Conservation (phyloP, 441 rosid genomes). For the Corymbia citriodora region DNA sequence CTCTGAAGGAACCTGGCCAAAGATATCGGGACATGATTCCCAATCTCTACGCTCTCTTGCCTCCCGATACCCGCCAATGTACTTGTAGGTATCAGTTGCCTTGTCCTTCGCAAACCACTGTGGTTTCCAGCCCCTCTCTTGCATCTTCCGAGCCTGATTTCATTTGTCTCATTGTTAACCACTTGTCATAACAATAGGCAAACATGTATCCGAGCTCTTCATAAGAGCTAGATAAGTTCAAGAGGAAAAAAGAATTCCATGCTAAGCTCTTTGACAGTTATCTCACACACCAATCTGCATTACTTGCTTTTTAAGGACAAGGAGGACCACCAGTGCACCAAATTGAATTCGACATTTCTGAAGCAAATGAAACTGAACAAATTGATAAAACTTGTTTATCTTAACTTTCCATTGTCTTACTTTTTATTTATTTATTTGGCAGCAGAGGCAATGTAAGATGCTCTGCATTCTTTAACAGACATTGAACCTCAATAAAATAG, state of each 20-base stretch:
- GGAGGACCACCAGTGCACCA: neutral
- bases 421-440: neutral
- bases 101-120: slow-evolving; percentile 71
- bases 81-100: slow-evolving; percentile 37
- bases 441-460: neutral
- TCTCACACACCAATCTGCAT: neutral
- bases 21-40: slow-evolving; percentile 72
- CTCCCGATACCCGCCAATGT: slow-evolving; percentile 82
- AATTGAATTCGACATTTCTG: neutral
- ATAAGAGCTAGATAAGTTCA: neutral
- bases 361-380: neutral
- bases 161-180: neutral
- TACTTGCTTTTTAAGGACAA: neutral
- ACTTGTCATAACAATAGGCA: neutral
- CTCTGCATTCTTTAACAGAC: neutral
- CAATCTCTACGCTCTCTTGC: slow-evolving; percentile 51
- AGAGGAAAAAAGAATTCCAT: neutral
- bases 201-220: neutral
- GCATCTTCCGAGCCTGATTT: slow-evolving; percentile 76
- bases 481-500: neutral
- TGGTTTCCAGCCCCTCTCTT: slow-evolving; percentile 87
- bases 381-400: neutral
- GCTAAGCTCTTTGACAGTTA: neutral
- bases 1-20: slow-evolving; percentile 64
- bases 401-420: neutral